Evolutionary conservation across 768 basidiomycete genomes (phyloP).

Genomic region (Melanogaster broomeanus): DNA sequence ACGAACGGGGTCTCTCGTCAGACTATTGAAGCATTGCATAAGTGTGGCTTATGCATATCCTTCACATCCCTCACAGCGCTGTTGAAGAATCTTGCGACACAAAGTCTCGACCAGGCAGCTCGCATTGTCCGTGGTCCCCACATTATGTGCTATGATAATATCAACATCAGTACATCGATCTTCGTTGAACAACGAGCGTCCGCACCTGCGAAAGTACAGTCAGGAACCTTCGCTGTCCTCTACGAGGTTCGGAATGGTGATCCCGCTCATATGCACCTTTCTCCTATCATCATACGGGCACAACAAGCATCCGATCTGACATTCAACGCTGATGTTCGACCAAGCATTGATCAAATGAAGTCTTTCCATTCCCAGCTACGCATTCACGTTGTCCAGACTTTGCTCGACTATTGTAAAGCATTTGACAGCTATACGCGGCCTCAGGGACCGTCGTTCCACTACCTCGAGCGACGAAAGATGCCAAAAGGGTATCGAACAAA

Average conservation of each 20-base stretch:
- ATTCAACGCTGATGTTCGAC: background rate
- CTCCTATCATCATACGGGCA: background rate
- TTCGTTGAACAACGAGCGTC: constrained; percentile 30
- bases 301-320: background rate
- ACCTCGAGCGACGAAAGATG: background rate
- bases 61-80: background rate
- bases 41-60: background rate
- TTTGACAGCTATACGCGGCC: background rate
- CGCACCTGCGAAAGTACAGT: constrained; percentile 35
- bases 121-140: background rate
- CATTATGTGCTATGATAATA: constrained; percentile 23
- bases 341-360: background rate
- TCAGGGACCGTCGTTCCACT: background rate
- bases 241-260: constrained; percentile 23
- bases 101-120: background rate
- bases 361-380: background rate
- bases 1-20: background rate
- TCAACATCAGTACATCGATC: constrained; percentile 32
- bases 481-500: background rate
- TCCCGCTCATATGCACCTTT: background rate
- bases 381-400: background rate
- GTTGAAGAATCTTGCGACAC: background rate
- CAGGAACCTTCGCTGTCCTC: constrained; percentile 35
- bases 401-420: background rate
- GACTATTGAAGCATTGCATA: background rate